These are phyloP conservation scores for Leucocoprinus birnbaumii DNA, from an alignment of 768 basidiomycete genomes.

Conservation along the genomic window DNA sequence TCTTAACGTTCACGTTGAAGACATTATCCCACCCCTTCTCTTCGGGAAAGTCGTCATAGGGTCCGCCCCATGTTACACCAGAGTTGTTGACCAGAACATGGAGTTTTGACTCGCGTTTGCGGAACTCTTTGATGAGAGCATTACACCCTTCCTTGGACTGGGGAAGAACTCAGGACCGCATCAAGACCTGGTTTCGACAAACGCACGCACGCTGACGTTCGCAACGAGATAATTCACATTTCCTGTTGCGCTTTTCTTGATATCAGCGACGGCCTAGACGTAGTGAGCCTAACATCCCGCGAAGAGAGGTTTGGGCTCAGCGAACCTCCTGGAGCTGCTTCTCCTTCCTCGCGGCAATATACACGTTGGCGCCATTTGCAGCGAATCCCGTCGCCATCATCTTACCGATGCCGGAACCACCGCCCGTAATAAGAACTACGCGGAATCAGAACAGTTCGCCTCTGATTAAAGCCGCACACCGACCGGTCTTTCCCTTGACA, in stretches of 20 bases:
- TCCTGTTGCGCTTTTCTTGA: conserved; percentile 60
- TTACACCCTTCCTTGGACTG: conserved; percentile 82
- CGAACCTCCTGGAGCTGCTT: conserved; percentile 70
- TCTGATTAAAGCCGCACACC: neutral
- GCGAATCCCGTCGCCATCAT: conserved; percentile 84
- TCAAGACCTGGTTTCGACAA: neutral
- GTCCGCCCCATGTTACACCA: conserved; percentile 76
- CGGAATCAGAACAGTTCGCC: neutral
- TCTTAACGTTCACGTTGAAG: conserved; percentile 82
- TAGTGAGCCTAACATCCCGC: neutral
- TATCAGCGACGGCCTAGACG: conserved; percentile 46
- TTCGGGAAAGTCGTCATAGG: conserved; percentile 70
- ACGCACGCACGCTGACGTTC: conserved; percentile 61
- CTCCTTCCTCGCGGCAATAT: conserved; percentile 87
- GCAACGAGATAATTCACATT: conserved; percentile 72
- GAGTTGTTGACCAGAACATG: conserved; percentile 87
- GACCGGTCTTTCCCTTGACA: conserved; percentile 16
- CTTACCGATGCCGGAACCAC: conserved; percentile 79
- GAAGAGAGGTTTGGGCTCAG: neutral
- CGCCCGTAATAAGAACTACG: conserved; percentile 77
- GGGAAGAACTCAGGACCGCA: conserved; percentile 14
- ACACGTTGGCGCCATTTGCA: conserved; percentile 84
- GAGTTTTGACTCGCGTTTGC: conserved; percentile 65
- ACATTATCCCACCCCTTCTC: conserved; percentile 85
- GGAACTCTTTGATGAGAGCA: conserved; percentile 63